Percentiles rank a stretch among this genome's conserved stretches.
phyloP scores from a whole-genome alignment of 2,329 filamentous ascomycete genomes.

The Aureobasidium lini region DNA sequence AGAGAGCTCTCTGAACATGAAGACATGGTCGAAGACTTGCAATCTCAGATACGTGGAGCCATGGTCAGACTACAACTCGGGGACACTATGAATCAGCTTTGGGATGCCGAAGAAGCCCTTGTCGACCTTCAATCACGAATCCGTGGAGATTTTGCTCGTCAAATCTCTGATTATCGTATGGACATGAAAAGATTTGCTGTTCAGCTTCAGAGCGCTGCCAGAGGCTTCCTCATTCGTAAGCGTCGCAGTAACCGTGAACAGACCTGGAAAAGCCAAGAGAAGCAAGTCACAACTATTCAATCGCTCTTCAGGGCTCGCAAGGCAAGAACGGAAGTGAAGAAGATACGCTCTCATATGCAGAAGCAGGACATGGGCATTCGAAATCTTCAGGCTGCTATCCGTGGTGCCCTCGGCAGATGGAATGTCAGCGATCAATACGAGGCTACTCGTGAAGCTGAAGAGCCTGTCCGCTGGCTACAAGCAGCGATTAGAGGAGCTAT shows the following conservation, averaged over 20 bases:
- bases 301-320: constrained; percentile 67
- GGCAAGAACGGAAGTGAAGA: constrained; percentile 37
- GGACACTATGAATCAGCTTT: constrained; percentile 77
- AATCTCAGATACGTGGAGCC: constrained; percentile 79
- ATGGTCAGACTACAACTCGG: constrained; percentile 69
- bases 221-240: constrained; percentile 67
- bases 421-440: constrained; percentile 45
- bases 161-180: constrained; percentile 73
- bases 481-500: constrained; percentile 42
- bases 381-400: constrained; percentile 35
- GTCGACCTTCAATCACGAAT: constrained; percentile 80
- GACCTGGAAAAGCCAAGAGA: constrained; percentile 62
- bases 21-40: constrained; percentile 64
- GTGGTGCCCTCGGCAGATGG: constrained; percentile 47
- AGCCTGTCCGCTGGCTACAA: constrained; percentile 31
- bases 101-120: constrained; percentile 73
- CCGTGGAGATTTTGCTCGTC: constrained; percentile 77
- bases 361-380: constrained; percentile 39
- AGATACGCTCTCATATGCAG: constrained; percentile 41
- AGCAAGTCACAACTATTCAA: constrained; percentile 66
- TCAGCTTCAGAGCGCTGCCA: constrained; percentile 67
- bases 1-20: constrained; percentile 76
- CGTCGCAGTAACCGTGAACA: constrained; percentile 55
- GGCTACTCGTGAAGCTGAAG: constrained; percentile 30
- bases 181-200: constrained; percentile 77